These are phyloP conservation scores for Aspergillus thermomutatus DNA, from an alignment of 2,329 filamentous ascomycete species.

Conservation along the genomic window DNA sequence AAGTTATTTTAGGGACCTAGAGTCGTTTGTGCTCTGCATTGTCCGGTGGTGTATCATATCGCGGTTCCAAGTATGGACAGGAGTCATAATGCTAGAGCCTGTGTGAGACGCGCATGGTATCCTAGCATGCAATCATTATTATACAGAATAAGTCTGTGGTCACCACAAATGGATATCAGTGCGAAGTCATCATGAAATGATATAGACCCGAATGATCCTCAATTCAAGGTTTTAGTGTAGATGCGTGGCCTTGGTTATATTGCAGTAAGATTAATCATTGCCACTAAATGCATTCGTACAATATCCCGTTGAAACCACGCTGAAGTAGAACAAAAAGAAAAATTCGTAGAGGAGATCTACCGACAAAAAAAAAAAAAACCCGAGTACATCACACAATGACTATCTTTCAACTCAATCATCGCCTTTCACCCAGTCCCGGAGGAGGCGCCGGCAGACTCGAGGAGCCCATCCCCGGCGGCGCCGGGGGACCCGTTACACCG, in stretches of 20 bases:
- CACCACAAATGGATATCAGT: background rate
- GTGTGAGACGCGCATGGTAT: slow-evolving; percentile 9
- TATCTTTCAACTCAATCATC: slow-evolving; percentile 14
- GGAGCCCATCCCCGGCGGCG: slow-evolving; percentile 25
- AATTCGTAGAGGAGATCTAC: background rate
- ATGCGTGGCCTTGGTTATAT: no score
- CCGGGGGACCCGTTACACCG: slow-evolving; percentile 27
- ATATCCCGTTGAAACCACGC: background rate
- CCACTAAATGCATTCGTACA: background rate
- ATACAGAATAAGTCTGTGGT: background rate
- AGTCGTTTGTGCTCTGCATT: slow-evolving; percentile 8
- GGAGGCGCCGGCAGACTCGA: slow-evolving; percentile 21
- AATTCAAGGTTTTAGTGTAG: no score
- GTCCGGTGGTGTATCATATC: slow-evolving; percentile 11
- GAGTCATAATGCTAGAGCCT: slow-evolving; percentile 18
- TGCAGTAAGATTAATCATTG: background rate
- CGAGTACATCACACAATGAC: background rate
- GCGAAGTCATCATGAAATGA: background rate
- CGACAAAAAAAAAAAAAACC: background rate
- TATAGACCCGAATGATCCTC: no score
- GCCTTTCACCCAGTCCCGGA: slow-evolving; percentile 28
- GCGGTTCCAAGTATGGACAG: slow-evolving; percentile 14
- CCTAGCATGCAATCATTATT: background rate
- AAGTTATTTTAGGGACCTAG: slow-evolving; percentile 10
- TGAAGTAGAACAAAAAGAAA: background rate